A percentile compares a stretch with the other conserved stretches of the same genome.
phyloP scores from a whole-genome alignment of 495 filamentous ascomycete genomes.

The Penicillium lagena region DNA sequence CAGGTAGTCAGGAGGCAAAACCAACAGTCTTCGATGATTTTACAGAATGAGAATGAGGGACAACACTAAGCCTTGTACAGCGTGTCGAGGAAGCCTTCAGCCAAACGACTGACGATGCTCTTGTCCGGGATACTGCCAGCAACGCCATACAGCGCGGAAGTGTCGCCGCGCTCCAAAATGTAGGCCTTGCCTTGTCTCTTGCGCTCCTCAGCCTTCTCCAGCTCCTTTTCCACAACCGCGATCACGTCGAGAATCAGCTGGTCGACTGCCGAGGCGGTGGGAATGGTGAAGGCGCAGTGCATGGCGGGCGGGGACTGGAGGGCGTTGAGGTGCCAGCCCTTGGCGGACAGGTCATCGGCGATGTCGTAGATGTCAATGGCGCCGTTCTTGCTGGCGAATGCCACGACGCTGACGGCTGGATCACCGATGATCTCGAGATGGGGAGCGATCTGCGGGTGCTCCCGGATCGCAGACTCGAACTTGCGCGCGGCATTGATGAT shows the following conservation, averaged over 20 bases:
- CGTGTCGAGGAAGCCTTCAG: slow-evolving; percentile 88
- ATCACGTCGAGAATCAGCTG: slow-evolving; percentile 70
- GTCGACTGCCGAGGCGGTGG: slow-evolving; percentile 74
- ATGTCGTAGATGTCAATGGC: slow-evolving; percentile 81
- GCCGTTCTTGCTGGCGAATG: slow-evolving; percentile 64
- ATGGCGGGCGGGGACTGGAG: slow-evolving; percentile 90
- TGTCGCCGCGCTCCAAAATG: slow-evolving; percentile 52
- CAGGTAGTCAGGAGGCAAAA: slow-evolving; percentile 9
- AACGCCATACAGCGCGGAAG: slow-evolving; percentile 88
- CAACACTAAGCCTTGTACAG: slow-evolving; percentile 77
- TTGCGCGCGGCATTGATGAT: slow-evolving; percentile 86
- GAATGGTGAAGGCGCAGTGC: slow-evolving; percentile 90
- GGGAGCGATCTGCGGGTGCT: slow-evolving; percentile 53
- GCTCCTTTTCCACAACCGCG: slow-evolving; percentile 70
- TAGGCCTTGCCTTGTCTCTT: slow-evolving; percentile 54
- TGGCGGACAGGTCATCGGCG: slow-evolving; percentile 71
- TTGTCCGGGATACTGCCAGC: slow-evolving; percentile 94
- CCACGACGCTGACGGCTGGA: slow-evolving; percentile 83
- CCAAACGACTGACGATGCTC: slow-evolving; percentile 84
- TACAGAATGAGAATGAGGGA: slow-evolving; percentile 6
- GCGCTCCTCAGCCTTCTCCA: slow-evolving; percentile 70
- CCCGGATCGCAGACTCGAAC: slow-evolving; percentile 68
- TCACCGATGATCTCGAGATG: slow-evolving; percentile 79
- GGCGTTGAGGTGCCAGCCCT: slow-evolving; percentile 95
- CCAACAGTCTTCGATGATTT: background rate